Evolutionary conservation across 2,329 filamentous ascomycete species (phyloP).

Genomic region (Paecilomyces variotii): DNA sequence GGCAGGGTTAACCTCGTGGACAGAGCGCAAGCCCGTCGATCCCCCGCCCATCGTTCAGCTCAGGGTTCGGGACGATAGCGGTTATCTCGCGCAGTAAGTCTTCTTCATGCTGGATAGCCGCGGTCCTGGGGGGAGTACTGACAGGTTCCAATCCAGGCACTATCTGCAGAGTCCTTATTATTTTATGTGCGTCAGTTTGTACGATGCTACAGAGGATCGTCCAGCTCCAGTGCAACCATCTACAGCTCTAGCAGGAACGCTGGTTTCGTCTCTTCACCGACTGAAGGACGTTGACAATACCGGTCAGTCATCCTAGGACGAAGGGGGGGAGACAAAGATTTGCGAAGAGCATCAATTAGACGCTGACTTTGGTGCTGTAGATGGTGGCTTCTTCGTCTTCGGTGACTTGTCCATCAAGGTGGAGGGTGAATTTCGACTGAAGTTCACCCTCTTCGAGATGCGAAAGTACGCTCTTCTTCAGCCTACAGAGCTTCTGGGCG

Average conservation of each 20-base stretch:
- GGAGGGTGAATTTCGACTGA: conserved; percentile 63
- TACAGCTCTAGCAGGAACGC: conserved; percentile 59
- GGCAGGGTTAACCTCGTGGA: conserved; percentile 1
- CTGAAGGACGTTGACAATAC: conserved; percentile 69
- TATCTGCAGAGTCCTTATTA: conserved; percentile 59
- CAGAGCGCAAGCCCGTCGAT: conserved; percentile 79
- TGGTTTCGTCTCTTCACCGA: conserved; percentile 73
- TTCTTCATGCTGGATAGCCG: conserved; percentile 15
- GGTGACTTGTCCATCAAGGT: conserved; percentile 73
- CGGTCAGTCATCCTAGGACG: conserved; percentile 29
- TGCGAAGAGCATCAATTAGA: neutral
- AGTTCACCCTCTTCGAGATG: conserved; percentile 72
- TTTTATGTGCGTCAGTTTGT: conserved; percentile 53
- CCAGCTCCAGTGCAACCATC: conserved; percentile 37
- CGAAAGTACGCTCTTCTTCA: conserved; percentile 40
- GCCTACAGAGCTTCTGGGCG: conserved; percentile 3
- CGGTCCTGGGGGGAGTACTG: neutral
- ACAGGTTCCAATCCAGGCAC: conserved; percentile 35
- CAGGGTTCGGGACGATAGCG: conserved; percentile 38
- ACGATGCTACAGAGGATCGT: conserved; percentile 41
- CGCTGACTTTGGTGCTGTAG: conserved; percentile 25
- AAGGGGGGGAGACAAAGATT: neutral
- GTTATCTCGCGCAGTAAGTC: conserved; percentile 54
- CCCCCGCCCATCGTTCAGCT: conserved; percentile 76
- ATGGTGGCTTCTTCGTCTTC: conserved; percentile 86